These are phyloP conservation scores for Chlamydomonas sp. DNA, from an alignment of 139 green algal species.

Conservation along the genomic window DNA sequence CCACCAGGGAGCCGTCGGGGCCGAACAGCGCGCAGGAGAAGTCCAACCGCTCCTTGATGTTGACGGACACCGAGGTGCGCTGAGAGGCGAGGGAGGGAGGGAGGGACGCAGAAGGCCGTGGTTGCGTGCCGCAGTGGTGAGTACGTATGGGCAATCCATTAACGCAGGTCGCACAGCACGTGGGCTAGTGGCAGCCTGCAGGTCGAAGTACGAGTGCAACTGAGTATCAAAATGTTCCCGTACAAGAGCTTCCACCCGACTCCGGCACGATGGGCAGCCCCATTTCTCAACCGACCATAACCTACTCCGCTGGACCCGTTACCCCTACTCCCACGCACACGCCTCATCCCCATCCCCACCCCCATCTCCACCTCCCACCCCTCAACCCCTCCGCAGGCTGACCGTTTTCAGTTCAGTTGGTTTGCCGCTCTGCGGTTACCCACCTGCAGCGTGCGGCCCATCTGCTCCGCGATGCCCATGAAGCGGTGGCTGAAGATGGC, in stretches of 20 bases:
- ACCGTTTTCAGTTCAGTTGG: too few relatives aligned
- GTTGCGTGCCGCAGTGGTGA: background rate
- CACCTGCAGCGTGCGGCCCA: conserved; percentile 94
- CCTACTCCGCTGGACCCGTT: too few relatives aligned
- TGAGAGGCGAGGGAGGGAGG: background rate
- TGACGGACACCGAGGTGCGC: conserved; percentile 92
- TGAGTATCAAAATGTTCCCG: too few relatives aligned
- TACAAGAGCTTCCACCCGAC: too few relatives aligned
- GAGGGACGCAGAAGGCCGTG: background rate
- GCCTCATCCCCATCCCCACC: background rate
- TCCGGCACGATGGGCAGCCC: too few relatives aligned
- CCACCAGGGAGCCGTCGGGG: conserved; percentile 91
- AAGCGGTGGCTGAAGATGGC: conserved; percentile 98
- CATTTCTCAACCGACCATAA: too few relatives aligned
- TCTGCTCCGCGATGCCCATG: conserved; percentile 99
- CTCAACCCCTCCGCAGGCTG: too few relatives aligned
- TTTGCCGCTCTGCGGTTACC: background rate
- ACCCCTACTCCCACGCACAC: background rate
- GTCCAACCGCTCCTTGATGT: conserved; percentile 99
- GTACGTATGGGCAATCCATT: too few relatives aligned
- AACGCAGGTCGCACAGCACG: too few relatives aligned
- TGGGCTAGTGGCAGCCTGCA: too few relatives aligned
- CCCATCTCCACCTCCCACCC: background rate
- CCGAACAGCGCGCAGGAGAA: conserved; percentile 96
- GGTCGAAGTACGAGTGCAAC: too few relatives aligned